Evolutionary conservation across 1,284 basidiomycete genomes (phyloP).

Genomic region (Cronartium quercuum): DNA sequence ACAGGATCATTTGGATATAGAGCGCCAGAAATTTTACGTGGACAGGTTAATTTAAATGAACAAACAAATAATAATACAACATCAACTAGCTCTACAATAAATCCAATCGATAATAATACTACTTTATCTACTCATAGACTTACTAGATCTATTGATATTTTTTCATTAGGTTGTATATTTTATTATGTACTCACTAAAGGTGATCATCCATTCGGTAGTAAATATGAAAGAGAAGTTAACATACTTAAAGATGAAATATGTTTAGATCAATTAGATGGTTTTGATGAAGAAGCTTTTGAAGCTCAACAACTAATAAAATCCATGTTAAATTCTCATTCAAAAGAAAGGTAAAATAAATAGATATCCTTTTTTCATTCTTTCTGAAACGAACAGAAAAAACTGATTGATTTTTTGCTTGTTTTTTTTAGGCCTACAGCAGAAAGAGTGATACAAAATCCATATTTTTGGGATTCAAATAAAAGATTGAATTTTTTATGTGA

Average conservation of each 20-base stretch:
- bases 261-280: conserved; percentile 63
- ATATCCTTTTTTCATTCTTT: conserved; percentile 39
- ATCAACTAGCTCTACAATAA: conserved; percentile 16
- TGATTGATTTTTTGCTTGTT: neutral
- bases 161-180: conserved; percentile 84
- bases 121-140: conserved; percentile 53
- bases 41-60: conserved; percentile 82
- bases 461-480: conserved; percentile 87
- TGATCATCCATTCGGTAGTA: conserved; percentile 80
- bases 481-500: conserved; percentile 90
- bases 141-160: conserved; percentile 89
- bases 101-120: neutral
- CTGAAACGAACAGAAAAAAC: neutral
- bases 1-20: conserved; percentile 91
- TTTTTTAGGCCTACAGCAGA: conserved; percentile 71
- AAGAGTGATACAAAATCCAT: conserved; percentile 80
- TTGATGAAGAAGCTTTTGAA: conserved; percentile 86
- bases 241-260: conserved; percentile 72
- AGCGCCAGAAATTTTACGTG: conserved; percentile 83
- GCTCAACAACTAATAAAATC: conserved; percentile 67
- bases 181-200: conserved; percentile 84
- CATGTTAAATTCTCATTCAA: conserved; percentile 71
- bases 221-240: conserved; percentile 83
- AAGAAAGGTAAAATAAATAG: conserved; percentile 64
- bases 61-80: conserved; percentile 51